Base-by-base conservation (phyloP, 257 asterid species). In the Petunia secreta region DNA sequence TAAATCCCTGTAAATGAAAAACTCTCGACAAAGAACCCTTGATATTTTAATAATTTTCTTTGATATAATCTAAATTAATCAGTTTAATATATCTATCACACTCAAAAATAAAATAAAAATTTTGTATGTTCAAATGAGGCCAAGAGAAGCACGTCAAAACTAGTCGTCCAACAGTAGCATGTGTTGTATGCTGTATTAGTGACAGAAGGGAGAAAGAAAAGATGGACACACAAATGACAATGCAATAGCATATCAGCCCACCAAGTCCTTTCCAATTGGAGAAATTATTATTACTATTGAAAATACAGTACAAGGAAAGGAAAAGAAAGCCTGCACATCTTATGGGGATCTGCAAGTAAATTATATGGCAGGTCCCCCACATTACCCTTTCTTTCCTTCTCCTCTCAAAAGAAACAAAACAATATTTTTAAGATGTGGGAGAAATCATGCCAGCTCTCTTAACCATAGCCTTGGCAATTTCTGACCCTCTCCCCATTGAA, bases 311-410 rank as follows among this genome's bases (percentile, higher is more conserved):
- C 71, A 77, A 77, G 71, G 71, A 80, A 43, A 46, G 53, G 3
- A 52, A 8, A 75, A 55, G 14, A 80, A 73, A 48, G 79, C 55
- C 77, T 80, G 80, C 65, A 80, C 73, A 80, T 59, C 60, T 66
- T 69, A 73, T 71, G 41, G 83, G 83, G 83, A 80, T 80, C 75
- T 46, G 75, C 44, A 65, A 80, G 59, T 44, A 4, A 57, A 73
- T 53, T 10, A 36, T 41, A 58, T 44, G 15, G 39, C 4, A 16
- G 48, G 71, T 75, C 83, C 65, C 60, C 75, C 11, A 25, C 16
- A 41, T 11, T 34, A 50, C 14, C 40, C 60, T n/a, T 1, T 13
- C 5, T 13, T 10, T 2, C 52, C 5, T 16, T 40, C 52, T 52
- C 63, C 55, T 50, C 1, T 15, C 36, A 58, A 58, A n/a, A n/a